Conservation (phyloP, 2,329 filamentous ascomycete species). For the Claviceps sp. region DNA sequence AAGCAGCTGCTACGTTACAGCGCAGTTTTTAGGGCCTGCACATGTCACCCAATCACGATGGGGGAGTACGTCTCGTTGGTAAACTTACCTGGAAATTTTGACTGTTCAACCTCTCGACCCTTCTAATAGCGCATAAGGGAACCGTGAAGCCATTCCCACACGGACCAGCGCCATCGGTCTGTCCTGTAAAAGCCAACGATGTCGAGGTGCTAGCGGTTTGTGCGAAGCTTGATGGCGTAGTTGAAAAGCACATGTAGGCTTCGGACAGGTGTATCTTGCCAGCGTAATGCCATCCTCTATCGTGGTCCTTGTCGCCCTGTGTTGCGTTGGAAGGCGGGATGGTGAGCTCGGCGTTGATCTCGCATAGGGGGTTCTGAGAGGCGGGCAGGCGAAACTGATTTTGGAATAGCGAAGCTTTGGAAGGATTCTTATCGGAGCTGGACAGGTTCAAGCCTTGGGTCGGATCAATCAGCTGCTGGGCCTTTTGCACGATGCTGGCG, state of each 20-base stretch:
- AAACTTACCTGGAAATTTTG: constrained; percentile 59
- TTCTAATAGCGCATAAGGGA: constrained; percentile 77
- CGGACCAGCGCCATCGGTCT: constrained; percentile 84
- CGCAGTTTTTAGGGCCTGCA: background rate
- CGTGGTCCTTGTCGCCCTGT: constrained; percentile 57
- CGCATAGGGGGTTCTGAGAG: constrained; percentile 83
- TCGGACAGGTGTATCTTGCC: constrained; percentile 92
- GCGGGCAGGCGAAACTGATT: constrained; percentile 91
- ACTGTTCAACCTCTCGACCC: constrained; percentile 86
- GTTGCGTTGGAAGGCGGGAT: constrained; percentile 61
- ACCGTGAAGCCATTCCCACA: constrained; percentile 93
- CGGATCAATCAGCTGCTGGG: constrained; percentile 87
- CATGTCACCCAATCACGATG: background rate
- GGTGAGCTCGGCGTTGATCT: constrained; percentile 92
- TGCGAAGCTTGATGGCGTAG: constrained; percentile 76
- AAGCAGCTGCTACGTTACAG: background rate
- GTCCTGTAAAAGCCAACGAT: constrained; percentile 76
- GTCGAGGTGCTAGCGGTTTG: constrained; percentile 65
- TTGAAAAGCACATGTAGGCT: constrained; percentile 92
- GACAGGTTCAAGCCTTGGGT: constrained; percentile 62
- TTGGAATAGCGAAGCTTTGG: constrained; percentile 86
- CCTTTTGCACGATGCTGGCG: constrained; percentile 82
- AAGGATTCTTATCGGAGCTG: constrained; percentile 66
- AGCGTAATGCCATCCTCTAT: constrained; percentile 73
- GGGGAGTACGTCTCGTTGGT: background rate